Percentiles rank a stretch among this genome's conserved stretches.
These are phyloP conservation scores for Blepharisma japonicum DNA, from an alignment of 73 alveolate genomes.

Conservation along the genomic window DNA sequence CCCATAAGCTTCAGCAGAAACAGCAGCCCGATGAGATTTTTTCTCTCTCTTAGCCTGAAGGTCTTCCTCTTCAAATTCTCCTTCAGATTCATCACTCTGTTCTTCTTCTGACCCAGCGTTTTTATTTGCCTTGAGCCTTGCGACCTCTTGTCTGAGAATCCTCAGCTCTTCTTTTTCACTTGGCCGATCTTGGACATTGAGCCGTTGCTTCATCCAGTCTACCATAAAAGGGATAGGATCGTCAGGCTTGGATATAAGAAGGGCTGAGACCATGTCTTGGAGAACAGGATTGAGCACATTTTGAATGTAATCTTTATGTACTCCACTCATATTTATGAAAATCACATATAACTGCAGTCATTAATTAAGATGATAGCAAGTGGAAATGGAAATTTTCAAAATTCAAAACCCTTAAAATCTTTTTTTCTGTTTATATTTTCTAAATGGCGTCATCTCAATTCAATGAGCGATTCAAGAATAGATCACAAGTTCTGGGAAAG, in stretches of 20 bases:
- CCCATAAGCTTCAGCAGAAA: conserved; percentile 98
- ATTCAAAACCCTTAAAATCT: no score
- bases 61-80: conserved; percentile 14
- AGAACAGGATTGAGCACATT: conserved; percentile 31
- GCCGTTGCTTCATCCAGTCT: conserved; percentile 23
- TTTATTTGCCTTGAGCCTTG: conserved; percentile 10
- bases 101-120: conserved; percentile 35
- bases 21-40: conserved; percentile 41
- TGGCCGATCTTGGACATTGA: not conserved
- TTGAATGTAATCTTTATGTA: not conserved
- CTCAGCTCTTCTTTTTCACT: conserved; percentile 26
- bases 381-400: no score
- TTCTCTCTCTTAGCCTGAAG: conserved; percentile 4
- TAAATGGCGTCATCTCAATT: no score
- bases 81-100: conserved; percentile 32
- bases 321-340: conserved; percentile 16
- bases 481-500: no score
- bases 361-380: no score
- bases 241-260: conserved; percentile 55
- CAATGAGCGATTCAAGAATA: no score
- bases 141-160: conserved; percentile 18
- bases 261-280: conserved; percentile 41
- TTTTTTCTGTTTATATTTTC: no score
- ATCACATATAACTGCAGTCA: no score
- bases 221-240: conserved; percentile 33